A percentile compares a stretch with the other conserved stretches of the same genome.
phyloP scores from a whole-genome alignment of 495 filamentous ascomycete genomes.

The Lophiostoma macrostomum region DNA sequence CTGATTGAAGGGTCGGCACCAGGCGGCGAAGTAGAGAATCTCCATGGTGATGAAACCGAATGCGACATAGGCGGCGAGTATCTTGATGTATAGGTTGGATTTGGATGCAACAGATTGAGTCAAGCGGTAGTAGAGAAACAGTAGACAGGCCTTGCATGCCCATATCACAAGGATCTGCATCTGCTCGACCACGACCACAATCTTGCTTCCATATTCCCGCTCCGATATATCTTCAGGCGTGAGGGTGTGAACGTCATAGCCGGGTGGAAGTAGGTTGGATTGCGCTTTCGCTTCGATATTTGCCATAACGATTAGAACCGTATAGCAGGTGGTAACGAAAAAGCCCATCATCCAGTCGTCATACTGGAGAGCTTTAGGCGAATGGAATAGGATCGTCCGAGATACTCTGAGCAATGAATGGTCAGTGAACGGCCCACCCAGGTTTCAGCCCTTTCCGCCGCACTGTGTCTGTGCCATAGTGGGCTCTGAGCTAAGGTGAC shows the following conservation, averaged over 20 bases:
- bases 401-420: slow-evolving; percentile 30
- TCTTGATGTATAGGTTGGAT: slow-evolving; percentile 53
- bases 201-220: slow-evolving; percentile 54
- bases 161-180: slow-evolving; percentile 51
- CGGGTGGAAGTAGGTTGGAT: slow-evolving; percentile 60
- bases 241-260: slow-evolving; percentile 47
- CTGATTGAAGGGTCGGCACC: slow-evolving; percentile 59
- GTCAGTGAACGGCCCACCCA: slow-evolving; percentile 1
- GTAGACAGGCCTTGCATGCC: slow-evolving; percentile 54
- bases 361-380: slow-evolving; percentile 47
- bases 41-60: slow-evolving; percentile 59
- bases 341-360: slow-evolving; percentile 62
- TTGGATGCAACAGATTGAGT: slow-evolving; percentile 44
- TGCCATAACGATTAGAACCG: slow-evolving; percentile 53
- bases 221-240: slow-evolving; percentile 47
- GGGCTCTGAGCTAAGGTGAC: neutral
- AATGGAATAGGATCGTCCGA: slow-evolving; percentile 46
- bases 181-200: slow-evolving; percentile 51
- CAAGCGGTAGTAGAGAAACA: slow-evolving; percentile 54
- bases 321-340: slow-evolving; percentile 53
- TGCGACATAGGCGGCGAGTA: slow-evolving; percentile 53
- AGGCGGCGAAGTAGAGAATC: slow-evolving; percentile 61
- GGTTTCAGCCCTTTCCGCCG: neutral
- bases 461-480: slow-evolving; percentile 17
- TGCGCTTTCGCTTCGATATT: slow-evolving; percentile 56